Conservation (phyloP, 495 filamentous ascomycete genomes). For the Lichina pygmaea region DNA sequence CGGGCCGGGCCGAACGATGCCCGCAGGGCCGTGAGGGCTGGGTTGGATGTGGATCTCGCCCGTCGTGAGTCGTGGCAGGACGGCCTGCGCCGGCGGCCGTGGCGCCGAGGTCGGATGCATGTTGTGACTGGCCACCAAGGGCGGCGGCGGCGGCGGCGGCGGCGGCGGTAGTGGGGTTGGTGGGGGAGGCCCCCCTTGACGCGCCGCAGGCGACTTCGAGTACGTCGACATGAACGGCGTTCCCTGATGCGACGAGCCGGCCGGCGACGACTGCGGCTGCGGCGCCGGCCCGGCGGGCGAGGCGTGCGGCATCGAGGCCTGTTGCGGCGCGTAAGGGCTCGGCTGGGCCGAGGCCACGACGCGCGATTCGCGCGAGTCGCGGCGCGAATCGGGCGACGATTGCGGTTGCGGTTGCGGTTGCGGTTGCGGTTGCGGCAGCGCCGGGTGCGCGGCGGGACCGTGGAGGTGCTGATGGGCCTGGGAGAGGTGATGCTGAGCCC, state of each 20-base stretch:
- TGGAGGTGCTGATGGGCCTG: slow-evolving; percentile 21
- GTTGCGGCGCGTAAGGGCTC: slow-evolving; percentile 1
- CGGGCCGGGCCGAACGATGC: neutral
- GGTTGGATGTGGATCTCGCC: slow-evolving; percentile 30
- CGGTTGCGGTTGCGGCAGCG: slow-evolving; percentile 10
- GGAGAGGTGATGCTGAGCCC: slow-evolving; percentile 39
- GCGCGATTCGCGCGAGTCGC: slow-evolving; percentile 6
- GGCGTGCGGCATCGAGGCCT: slow-evolving; percentile 9
- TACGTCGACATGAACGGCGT: neutral
- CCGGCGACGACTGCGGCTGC: neutral
- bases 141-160: slow-evolving; percentile 6
- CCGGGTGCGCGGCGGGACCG: slow-evolving; percentile 18
- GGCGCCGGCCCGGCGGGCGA: slow-evolving; percentile 1
- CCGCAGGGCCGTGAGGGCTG: slow-evolving; percentile 14
- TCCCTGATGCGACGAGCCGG: neutral
- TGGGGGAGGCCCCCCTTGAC: slow-evolving; percentile 1
- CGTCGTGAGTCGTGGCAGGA: slow-evolving; percentile 25
- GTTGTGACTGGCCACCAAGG: slow-evolving; percentile 2
- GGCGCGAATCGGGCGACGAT: slow-evolving; percentile 10
- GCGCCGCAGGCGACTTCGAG: neutral
- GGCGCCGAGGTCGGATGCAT: slow-evolving; percentile 12
- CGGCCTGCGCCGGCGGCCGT: slow-evolving; percentile 13
- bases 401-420: slow-evolving; percentile 11
- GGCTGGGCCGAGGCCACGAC: slow-evolving; percentile 12
- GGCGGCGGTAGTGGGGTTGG: neutral